phyloP scores from a whole-genome alignment of 2,329 filamentous ascomycete genomes.

The Trichoderma cornu-damae region DNA sequence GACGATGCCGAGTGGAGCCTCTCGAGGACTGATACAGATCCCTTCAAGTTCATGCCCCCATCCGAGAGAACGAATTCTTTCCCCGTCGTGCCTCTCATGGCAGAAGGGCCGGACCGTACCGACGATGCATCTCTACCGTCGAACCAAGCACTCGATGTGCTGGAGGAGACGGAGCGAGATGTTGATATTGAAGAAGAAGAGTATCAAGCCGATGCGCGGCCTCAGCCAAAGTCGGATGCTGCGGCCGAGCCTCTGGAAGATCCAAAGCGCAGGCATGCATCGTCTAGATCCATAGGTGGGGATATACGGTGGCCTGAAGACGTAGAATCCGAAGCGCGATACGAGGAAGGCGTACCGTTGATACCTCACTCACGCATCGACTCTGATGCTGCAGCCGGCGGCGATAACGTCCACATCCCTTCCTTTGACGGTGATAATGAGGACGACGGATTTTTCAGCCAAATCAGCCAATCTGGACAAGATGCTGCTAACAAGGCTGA shows the following conservation, averaged over 20 bases:
- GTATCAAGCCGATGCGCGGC: constrained; percentile 23
- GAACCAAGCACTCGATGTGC: constrained; percentile 49
- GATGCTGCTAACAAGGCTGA: constrained; percentile 17
- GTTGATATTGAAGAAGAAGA: constrained; percentile 40
- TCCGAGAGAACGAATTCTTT: constrained; percentile 60
- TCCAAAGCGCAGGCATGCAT: constrained; percentile 23
- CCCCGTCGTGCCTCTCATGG: constrained; percentile 47
- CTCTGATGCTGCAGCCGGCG: constrained; percentile 1
- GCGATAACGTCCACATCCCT: constrained; percentile 1
- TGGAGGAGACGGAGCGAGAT: constrained; percentile 49
- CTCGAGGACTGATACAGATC: constrained; percentile 43
- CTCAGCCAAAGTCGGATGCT: constrained; percentile 16
- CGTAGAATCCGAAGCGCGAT: constrained; percentile 53
- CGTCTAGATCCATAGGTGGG: constrained; percentile 40
- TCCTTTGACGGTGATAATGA: constrained; percentile 44
- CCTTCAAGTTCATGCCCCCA: constrained; percentile 55
- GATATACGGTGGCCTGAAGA: constrained; percentile 39
- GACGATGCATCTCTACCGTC: constrained; percentile 40
- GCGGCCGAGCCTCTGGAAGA: constrained; percentile 15
- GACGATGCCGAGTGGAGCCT: constrained; percentile 56
- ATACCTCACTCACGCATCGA: constrained; percentile 37
- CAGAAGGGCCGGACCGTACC: constrained; percentile 25
- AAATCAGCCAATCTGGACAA: constrained; percentile 35
- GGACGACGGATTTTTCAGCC: constrained; percentile 60
- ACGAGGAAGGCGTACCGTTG: constrained; percentile 65